Base-by-base conservation (phyloP, 1,284 basidiomycete genomes). In the Marasmius sp. region DNA sequence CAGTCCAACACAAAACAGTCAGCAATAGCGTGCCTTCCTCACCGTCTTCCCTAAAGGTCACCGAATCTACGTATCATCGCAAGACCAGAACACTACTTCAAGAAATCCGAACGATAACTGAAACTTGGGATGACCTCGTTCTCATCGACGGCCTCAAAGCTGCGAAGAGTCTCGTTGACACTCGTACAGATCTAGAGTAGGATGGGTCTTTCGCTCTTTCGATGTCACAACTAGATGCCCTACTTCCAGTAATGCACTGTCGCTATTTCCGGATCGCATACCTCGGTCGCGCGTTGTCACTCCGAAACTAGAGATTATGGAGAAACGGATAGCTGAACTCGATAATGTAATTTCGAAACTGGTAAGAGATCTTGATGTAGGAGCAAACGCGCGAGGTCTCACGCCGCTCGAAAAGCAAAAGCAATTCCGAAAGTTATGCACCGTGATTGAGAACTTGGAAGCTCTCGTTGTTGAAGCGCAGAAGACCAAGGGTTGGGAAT, bases 51-150 rank as follows among this genome's bases (percentile, higher is more conserved):
- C n/a, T 34, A 2, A 78, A 83, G 56, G 63, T 68, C 14, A 70
- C 77, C 47, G 91, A 92, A 70, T 87, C 87, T 1, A 89, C 90
- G 0, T 86, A 84, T 70, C 91, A 93, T 69, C 85, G 91, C 27
- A 91, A 85, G 75, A 76, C 85, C n/a, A 76, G 89, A 55, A 77
- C 81, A 2, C 71, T 83, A 8, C 73, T 93, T 39, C 84, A 86
- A 59, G 91, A 93, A 64, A 69, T 93, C 20, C 82, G 82, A 5
- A 72, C 78, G 12, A 79, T 84, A 37, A 75, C 86, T 8, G 78
- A 85, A 62, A 89, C 85, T 57, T 93, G 91, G 92, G 88, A 93
- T 64, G 86, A 91, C 65, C 78, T 93, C 56, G 85, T 92, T 1
- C 78, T 88, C 14, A 69, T 86, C n/a, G 90, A 93, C 67, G 92